Evolutionary conservation across 768 basidiomycete genomes (phyloP).

Genomic region (Gyrodon lividus): DNA sequence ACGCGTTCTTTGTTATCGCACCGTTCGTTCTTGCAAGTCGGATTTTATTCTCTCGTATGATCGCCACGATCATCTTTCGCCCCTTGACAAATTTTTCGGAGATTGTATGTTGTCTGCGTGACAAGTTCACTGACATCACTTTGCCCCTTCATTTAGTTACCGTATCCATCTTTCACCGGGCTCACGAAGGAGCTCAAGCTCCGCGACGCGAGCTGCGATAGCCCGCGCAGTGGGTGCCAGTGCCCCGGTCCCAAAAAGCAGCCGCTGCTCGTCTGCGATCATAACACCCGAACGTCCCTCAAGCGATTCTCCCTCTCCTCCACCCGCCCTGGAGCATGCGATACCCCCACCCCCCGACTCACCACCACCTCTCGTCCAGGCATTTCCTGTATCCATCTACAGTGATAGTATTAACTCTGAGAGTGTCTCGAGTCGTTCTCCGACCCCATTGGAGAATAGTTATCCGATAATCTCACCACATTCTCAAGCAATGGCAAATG

Average conservation of each 20-base stretch:
- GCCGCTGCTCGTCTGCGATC: conserved; percentile 26
- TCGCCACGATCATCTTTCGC: conserved; percentile 8
- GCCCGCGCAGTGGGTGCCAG: conserved; percentile 39
- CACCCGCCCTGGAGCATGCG: conserved; percentile 49
- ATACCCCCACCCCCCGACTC: conserved; percentile 50
- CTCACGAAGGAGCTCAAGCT: conserved; percentile 61
- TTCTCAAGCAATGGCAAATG: conserved; percentile 37
- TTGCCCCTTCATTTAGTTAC: conserved; percentile 46
- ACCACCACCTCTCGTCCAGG: conserved; percentile 52
- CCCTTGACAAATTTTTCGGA: conserved; percentile 13
- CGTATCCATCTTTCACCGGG: conserved; percentile 82
- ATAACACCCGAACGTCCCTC: conserved; percentile 27
- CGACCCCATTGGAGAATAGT: conserved; percentile 44
- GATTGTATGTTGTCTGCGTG: not conserved
- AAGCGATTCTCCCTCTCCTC: conserved; percentile 27
- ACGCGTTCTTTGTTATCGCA: conserved; percentile 1
- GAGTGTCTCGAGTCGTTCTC: conserved; percentile 40
- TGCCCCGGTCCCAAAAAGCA: conserved; percentile 18
- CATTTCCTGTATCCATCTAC: conserved; percentile 31
- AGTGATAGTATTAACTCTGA: conserved; percentile 30
- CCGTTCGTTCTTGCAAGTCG: conserved; percentile 1
- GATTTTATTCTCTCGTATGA: not conserved
- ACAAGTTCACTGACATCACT: conserved; percentile 9
- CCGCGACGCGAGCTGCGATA: conserved; percentile 56
- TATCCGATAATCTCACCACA: conserved; percentile 40